These are phyloP conservation scores for Talaromyces pinophilus DNA, from an alignment of 2,329 filamentous ascomycete species.

Conservation along the genomic window DNA sequence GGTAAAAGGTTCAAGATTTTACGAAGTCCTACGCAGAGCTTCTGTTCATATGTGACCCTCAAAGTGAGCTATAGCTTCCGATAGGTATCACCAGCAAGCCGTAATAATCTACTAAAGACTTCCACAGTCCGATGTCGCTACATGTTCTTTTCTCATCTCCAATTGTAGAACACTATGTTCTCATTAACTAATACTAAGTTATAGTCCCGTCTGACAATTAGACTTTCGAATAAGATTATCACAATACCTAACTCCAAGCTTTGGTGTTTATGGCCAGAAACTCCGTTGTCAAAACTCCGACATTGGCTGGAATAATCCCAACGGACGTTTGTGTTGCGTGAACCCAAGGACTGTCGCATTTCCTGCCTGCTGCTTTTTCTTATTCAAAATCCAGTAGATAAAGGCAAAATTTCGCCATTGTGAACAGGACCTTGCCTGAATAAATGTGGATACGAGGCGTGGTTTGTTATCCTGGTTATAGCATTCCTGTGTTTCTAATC, in stretches of 20 bases:
- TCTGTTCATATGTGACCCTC: neutral
- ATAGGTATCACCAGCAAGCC: neutral
- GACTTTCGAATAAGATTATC: neutral
- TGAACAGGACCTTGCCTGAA: neutral
- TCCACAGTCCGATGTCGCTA: constrained; percentile 9
- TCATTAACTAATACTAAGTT: neutral
- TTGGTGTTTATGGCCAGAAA: neutral
- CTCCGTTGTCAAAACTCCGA: constrained; percentile 15
- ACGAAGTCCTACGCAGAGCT: neutral
- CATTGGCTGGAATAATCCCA: neutral
- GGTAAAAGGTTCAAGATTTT: neutral
- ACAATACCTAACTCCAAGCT: neutral
- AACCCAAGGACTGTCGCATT: neutral
- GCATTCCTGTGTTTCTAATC: neutral
- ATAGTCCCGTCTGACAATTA: neutral
- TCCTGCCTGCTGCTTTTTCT: neutral
- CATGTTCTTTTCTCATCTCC: neutral
- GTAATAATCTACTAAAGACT: neutral
- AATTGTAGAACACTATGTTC: neutral
- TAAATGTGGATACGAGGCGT: neutral
- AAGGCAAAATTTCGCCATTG: neutral
- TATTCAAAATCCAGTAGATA: neutral
- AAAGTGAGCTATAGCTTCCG: neutral
- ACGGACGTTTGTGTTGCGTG: neutral
- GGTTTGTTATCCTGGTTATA: neutral